phyloP scores from a whole-genome alignment of 345 rosid species.

The thale cress (Arabidopsis thaliana) region DNA sequence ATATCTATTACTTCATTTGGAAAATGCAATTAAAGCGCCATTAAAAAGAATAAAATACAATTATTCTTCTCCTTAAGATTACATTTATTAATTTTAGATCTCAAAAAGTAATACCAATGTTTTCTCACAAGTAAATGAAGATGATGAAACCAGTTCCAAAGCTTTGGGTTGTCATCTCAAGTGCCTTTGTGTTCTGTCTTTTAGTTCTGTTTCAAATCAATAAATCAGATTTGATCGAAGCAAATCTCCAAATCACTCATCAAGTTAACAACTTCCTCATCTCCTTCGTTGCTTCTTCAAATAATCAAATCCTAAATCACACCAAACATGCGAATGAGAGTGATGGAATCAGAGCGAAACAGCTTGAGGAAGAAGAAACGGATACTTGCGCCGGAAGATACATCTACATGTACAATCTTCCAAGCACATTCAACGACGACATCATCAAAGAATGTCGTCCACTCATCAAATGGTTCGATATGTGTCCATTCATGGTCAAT shows the following conservation, averaged over 20 bases:
- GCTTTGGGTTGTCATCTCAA: constrained; percentile 24
- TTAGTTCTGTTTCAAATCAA: constrained; percentile 28
- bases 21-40: constrained; percentile 1
- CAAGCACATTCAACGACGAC: constrained; percentile 46
- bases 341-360: constrained; percentile 7
- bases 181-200: constrained; percentile 34
- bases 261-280: constrained; percentile 41
- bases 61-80: neutral
- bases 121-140: neutral
- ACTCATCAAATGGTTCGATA: constrained; percentile 45
- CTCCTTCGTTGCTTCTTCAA: constrained; percentile 39
- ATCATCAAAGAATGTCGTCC: constrained; percentile 44
- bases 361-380: neutral
- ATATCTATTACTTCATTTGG: constrained; percentile 23
- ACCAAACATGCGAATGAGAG: neutral
- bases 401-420: constrained; percentile 52
- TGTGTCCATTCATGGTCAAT: constrained; percentile 47
- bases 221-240: constrained; percentile 8
- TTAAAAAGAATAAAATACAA: neutral
- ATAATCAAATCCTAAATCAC: constrained; percentile 24
- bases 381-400: constrained; percentile 52
- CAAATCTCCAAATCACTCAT: constrained; percentile 20
- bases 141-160: constrained; percentile 39
- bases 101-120: neutral
- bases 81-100: neutral